A percentile compares a stretch with the other conserved stretches of the same genome.
phyloP scores from a whole-genome alignment of 306 rosid species.

The Lathyrus oleraceus region DNA sequence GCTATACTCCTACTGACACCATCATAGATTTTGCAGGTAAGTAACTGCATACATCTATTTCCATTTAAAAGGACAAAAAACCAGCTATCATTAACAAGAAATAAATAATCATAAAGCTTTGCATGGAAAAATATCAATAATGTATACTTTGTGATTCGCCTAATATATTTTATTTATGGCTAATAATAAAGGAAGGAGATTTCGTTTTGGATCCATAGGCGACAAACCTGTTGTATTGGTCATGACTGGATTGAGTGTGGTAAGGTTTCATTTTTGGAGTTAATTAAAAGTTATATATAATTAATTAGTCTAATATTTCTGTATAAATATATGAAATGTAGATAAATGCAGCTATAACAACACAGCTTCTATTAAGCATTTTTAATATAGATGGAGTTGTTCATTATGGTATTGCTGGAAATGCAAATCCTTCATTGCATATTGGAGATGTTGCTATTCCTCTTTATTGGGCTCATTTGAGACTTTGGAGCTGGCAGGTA shows the following conservation, averaged over 20 bases:
- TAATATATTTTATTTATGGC: not conserved
- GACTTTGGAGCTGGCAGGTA: constrained; percentile 81
- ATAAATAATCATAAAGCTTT: no score
- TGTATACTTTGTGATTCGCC: not conserved
- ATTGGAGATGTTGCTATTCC: constrained; percentile 67
- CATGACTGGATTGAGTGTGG: constrained; percentile 46
- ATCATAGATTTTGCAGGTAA: constrained; percentile 51
- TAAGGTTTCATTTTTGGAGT: not conserved
- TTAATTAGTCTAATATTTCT: not conserved
- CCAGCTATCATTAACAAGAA: no score
- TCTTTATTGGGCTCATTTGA: constrained; percentile 52
- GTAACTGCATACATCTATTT: no score
- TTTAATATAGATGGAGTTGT: constrained; percentile 60
- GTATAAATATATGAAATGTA: not conserved
- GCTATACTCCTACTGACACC: constrained; percentile 32
- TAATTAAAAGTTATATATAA: not conserved
- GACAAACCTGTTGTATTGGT: constrained; percentile 37
- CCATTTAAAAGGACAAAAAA: no score
- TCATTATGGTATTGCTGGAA: constrained; percentile 75
- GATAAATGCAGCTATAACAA: constrained; percentile 64
- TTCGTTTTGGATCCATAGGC: constrained; percentile 43
- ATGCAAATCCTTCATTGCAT: constrained; percentile 58
- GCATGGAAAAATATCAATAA: not conserved
- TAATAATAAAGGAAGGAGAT: constrained; percentile 41
- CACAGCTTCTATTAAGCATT: constrained; percentile 59